Base-by-base conservation (phyloP, 768 basidiomycete genomes). In the Hortiboletus flavorubellus region DNA sequence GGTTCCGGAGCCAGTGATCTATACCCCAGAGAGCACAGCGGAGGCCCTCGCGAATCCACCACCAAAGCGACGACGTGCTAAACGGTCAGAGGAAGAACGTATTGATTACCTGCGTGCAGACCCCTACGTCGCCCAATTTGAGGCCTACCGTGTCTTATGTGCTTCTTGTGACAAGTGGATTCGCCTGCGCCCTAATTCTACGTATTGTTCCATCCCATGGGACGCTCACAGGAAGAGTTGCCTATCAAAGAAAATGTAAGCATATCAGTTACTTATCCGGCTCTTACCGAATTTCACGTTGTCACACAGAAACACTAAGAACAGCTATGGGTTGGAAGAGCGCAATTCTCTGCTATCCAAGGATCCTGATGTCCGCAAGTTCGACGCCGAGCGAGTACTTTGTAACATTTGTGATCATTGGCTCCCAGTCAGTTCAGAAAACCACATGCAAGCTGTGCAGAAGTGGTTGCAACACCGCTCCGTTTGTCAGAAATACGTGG, bases 131-230 rank as follows among this genome's bases (percentile, higher is more conserved):
- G 86, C 83, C n/a, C 78, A 86, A 60, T 89, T 89, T 65, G 88
- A 91, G 70, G 82, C 89, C 0, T 90, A 90, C 66, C 80, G 88
- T 10, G 87, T 91, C 34, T 77, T 90, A 10, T 91, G 89, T 69
- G 86, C 84, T 44, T 83, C 80, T 5, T 92, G 89, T 72, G 85
- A 90, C 69, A 91, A 89, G 67, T 91, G 89, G 89, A 90, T 91
- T 59, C 79, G 90, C 15, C 76, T 91, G n/a, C 79, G 89, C 8
- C 88, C 89, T 42, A 92, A 92, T 68, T 91, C 89, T 51, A 91
- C 89, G 0, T 92, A 90, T 63, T 92, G 89, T 64, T 87, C 84
- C n/a, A 91, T 91, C 51, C 89, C 89, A 0, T 91, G 89, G 89
- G 88, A 91, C 65, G 89, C 89, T 4, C 89, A 91, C 64, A 76